Percentiles rank a stretch among this genome's conserved stretches.
Conservation (phyloP, 306 rosid species). For the Hippophae gyantsensis region DNA sequence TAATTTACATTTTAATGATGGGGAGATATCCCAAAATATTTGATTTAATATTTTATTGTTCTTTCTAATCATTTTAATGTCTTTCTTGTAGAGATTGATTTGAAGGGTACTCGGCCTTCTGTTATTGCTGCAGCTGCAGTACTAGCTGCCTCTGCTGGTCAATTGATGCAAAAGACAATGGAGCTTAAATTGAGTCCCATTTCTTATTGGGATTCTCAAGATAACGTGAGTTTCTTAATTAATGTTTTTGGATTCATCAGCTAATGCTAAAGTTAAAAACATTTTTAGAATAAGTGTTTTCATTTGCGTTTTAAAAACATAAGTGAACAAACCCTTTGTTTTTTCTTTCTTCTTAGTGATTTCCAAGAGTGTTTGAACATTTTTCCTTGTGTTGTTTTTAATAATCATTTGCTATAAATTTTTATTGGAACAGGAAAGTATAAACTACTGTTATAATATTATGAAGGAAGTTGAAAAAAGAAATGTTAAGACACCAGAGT, state of each 20-base stretch:
- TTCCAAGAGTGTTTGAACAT: conserved; percentile 55
- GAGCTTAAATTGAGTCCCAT: conserved; percentile 42
- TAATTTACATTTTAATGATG: too few species aligned
- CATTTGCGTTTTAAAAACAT: too few species aligned
- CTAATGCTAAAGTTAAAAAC: too few species aligned
- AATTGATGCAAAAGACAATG: conserved; percentile 37
- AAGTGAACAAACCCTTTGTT: too few species aligned
- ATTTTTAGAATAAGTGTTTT: too few species aligned
- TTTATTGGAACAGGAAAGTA: conserved; percentile 51
- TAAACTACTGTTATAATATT: conserved; percentile 50
- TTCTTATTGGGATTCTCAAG: conserved; percentile 44
- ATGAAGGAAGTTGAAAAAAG: conserved; percentile 44
- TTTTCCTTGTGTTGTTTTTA: neutral
- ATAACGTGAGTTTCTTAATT: conserved; percentile 45
- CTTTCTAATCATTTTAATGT: conserved; percentile 13
- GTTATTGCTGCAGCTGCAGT: conserved; percentile 70
- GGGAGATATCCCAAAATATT: neutral
- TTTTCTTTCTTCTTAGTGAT: conserved; percentile 36
- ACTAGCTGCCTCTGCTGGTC: conserved; percentile 48
- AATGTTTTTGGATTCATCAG: neutral
- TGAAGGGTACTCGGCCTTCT: conserved; percentile 56
- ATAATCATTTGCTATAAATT: conserved; percentile 9
- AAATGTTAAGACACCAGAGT: conserved; percentile 44
- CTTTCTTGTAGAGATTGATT: conserved; percentile 41
- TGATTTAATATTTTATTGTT: neutral